Base-by-base conservation (phyloP, 2,329 filamentous ascomycete species). In the Fusarium nematophilum region DNA sequence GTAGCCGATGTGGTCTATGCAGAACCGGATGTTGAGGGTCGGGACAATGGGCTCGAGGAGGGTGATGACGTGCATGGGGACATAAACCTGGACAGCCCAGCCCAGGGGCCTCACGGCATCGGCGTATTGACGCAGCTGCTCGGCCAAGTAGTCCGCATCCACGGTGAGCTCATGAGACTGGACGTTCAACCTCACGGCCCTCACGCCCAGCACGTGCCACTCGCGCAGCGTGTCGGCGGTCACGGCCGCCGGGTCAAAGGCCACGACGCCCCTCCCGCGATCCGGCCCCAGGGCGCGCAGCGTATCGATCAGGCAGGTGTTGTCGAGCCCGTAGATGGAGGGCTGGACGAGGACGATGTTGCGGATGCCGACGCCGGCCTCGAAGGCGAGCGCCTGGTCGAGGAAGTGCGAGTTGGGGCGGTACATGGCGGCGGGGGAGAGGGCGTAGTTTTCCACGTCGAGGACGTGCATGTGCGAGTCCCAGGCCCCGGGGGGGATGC, bases 391-490 rank as follows among this genome's bases (percentile, higher is more conserved):
- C 15, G 84, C 84, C 26, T 86, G 77, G 7, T 75, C 65, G 6
- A 87, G 72, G 3, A 78, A 82, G 64, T 85, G 80, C 10, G 77
- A 63, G 3, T 70, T 68, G 3, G 86, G 84, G 14, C 70, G 72
- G 72, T 89, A 88, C 57, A 76, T 72, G 27, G 85, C 84, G 25
- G 73, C 66, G 7, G 76, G 57, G 21, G 76, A 73, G 8, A 86
- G 69, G 1, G 83, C 79, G 66, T 83, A 88, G 7, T 70, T 69
- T 15, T 73, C 66, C 0, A 83, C 83, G 46, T 86, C 83, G 42
- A 87, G 77, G 27, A 88, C 79, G 68, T 89, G 86, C 83, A 88
- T 88, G 69, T 88, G 86, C 44, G 80, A 83, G 67, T 87, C 85
- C 85, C 85, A 88, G 51, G 85, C 76, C 11, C 75, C 74, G 11